Conservation (phyloP, 2,329 filamentous ascomycete species). For the Fusarium sp. region DNA sequence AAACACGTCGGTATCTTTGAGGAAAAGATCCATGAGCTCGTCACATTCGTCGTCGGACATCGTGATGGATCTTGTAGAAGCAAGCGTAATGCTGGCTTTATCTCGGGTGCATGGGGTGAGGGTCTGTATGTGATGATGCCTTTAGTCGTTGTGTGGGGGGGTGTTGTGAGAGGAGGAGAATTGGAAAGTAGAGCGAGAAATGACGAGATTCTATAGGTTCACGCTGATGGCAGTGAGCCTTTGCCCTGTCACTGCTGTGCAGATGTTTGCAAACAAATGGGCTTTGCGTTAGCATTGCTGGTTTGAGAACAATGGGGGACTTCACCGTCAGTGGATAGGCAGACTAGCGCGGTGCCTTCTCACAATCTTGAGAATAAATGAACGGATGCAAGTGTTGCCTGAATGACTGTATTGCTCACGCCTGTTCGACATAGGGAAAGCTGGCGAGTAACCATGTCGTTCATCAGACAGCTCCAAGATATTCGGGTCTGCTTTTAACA, state of each 20-base stretch:
- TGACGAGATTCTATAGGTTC: too few species aligned
- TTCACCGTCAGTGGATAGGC: neutral
- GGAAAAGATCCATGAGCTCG: too few species aligned
- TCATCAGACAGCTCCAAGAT: neutral
- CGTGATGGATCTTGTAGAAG: too few species aligned
- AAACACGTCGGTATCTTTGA: too few species aligned
- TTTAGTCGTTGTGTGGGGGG: too few species aligned
- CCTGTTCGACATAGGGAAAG: neutral
- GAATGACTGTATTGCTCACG: neutral
- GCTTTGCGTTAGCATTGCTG: neutral
- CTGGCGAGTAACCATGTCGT: neutral
- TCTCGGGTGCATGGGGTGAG: too few species aligned
- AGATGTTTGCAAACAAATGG: neutral
- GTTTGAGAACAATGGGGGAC: neutral
- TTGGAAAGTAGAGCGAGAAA: too few species aligned
- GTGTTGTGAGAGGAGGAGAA: too few species aligned
- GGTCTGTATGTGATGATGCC: too few species aligned
- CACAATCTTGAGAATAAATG: neutral
- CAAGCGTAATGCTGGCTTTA: too few species aligned
- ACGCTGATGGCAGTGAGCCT: too few species aligned
- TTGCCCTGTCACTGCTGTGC: neutral
- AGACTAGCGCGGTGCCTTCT: neutral
- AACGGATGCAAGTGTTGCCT: neutral
- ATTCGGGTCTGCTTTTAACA: neutral
- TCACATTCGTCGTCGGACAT: too few species aligned